Evolutionary conservation across 768 basidiomycete species (phyloP).

Genomic region (Phylloporus arenicola): DNA sequence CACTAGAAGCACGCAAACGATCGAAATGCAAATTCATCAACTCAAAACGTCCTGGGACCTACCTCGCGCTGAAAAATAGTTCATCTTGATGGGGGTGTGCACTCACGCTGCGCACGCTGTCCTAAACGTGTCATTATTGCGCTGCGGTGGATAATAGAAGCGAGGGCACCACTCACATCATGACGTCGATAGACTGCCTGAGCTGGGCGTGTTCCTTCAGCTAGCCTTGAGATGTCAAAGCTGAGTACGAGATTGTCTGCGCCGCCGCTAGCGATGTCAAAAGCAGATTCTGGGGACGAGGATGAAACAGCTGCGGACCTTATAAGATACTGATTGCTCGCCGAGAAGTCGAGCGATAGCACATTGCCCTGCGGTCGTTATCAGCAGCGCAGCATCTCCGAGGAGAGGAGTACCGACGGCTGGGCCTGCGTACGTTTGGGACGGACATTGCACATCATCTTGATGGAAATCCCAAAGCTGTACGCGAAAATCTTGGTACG

Average conservation of each 20-base stretch:
- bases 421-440: slow-evolving; percentile 44
- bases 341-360: slow-evolving; percentile 66
- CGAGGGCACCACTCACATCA: slow-evolving; percentile 21
- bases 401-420: slow-evolving; percentile 23
- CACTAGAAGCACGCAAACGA: slow-evolving; percentile 37
- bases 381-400: slow-evolving; percentile 23
- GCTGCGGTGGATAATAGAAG: slow-evolving; percentile 19
- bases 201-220: slow-evolving; percentile 11
- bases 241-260: slow-evolving; percentile 46
- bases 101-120: slow-evolving; percentile 57
- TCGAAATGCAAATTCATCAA: slow-evolving; percentile 14
- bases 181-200: slow-evolving; percentile 29
- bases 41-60: slow-evolving; percentile 15
- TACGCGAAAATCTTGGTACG: slow-evolving; percentile 44
- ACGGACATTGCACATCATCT: slow-evolving; percentile 44
- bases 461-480: slow-evolving; percentile 66
- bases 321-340: slow-evolving; percentile 55
- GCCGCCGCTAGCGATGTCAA: slow-evolving; percentile 43
- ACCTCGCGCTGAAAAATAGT: slow-evolving; percentile 68
- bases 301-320: slow-evolving; percentile 44
- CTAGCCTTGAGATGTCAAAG: slow-evolving; percentile 46
- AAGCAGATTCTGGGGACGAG: slow-evolving; percentile 8
- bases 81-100: slow-evolving; percentile 67
- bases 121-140: slow-evolving; percentile 37
- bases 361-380: slow-evolving; percentile 53